Base-by-base conservation (phyloP, 225 moss, liverwort and hornwort genomes). In the Anthoceros angustus region DNA sequence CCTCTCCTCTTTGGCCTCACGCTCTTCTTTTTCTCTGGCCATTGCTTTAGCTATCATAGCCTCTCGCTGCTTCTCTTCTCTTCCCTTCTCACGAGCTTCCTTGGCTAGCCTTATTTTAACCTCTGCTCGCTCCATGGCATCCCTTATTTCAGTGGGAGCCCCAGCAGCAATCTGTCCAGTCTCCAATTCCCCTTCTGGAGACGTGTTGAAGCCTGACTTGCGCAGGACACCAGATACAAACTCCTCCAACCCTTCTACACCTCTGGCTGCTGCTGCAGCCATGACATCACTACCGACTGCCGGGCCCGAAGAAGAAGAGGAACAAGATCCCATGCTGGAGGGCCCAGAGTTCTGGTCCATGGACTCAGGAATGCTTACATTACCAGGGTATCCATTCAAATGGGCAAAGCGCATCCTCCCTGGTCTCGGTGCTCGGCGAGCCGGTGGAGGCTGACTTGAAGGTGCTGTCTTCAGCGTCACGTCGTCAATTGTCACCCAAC, bases 401-500 rank as follows among this genome's bases (percentile, higher is more conserved):
- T 7, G n/a, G 55, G 2, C 7, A 55, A 55, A 9, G 23, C n/a
- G 55, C 23, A 7, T 20, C 16, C 55, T 55, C 14, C 18, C 23
- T 55, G 55, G 55, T 18, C 55, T 7, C 62, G 98, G 98, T 41
- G 86, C 85, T 26, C 7, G 55, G 14, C 98, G 86, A 9, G 83
- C 72, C 43, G 98, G 98, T 62, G 98, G 89, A 67, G 85, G 82
- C 12, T 70, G 26, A 14, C 65, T n/a, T 4, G 81, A 87, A 1
- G 92, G 87, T 60, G 68, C 63, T 0, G 98, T 98, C 69, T 77
- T 21, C 23, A 92, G 81, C 83, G 78, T 86, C 68, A 87, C 61
- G 66, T 98, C 92, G 20, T 98, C 84, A 20, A 98, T 74, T 0
- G 86, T 89, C 76, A 92, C 42, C 98, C 91, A 98, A 32, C 32